phyloP scores from a whole-genome alignment of 2,329 filamentous ascomycete genomes.

The Cordyceps javanica region DNA sequence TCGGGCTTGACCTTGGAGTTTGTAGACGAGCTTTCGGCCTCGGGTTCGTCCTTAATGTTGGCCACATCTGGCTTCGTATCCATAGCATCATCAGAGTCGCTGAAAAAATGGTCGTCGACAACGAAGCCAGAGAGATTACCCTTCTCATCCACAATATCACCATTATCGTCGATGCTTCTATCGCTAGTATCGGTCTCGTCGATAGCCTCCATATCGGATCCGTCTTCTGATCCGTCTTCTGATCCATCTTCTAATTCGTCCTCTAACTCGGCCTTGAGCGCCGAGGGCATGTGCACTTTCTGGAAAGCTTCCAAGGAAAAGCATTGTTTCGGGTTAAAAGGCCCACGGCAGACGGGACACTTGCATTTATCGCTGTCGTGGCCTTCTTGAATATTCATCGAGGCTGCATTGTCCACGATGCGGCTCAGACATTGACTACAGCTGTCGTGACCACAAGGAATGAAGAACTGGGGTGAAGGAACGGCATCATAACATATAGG shows the following conservation, averaged over 20 bases:
- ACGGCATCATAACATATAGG: slow-evolving; percentile 76
- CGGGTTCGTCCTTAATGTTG: slow-evolving; percentile 16
- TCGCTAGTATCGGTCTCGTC: slow-evolving; percentile 22
- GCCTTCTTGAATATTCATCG: slow-evolving; percentile 50
- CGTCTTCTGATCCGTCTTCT: slow-evolving; percentile 25
- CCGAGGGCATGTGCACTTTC: slow-evolving; percentile 60
- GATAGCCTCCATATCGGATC: slow-evolving; percentile 17
- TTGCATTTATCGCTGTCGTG: slow-evolving; percentile 51
- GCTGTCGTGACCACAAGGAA: slow-evolving; percentile 76
- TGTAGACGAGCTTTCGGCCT: slow-evolving; percentile 12
- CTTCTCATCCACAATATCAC: slow-evolving; percentile 24
- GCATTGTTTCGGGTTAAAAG: slow-evolving; percentile 60
- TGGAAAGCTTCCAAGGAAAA: slow-evolving; percentile 72
- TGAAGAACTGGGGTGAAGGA: slow-evolving; percentile 68
- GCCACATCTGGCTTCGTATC: slow-evolving; percentile 22
- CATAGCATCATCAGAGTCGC: slow-evolving; percentile 29
- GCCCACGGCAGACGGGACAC: slow-evolving; percentile 71
- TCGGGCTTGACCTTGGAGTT: slow-evolving; percentile 6
- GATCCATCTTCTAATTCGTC: slow-evolving; percentile 31
- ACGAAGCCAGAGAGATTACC: slow-evolving; percentile 30
- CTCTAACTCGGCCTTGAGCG: slow-evolving; percentile 26
- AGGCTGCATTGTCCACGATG: slow-evolving; percentile 55
- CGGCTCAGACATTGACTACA: slow-evolving; percentile 71
- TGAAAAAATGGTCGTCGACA: slow-evolving; percentile 25
- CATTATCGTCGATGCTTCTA: slow-evolving; percentile 21